Evolutionary conservation across 2,329 filamentous ascomycete genomes (phyloP), one percentile per base, ranked within the genome.

Genomic region (Xylaria sp.): DNA sequence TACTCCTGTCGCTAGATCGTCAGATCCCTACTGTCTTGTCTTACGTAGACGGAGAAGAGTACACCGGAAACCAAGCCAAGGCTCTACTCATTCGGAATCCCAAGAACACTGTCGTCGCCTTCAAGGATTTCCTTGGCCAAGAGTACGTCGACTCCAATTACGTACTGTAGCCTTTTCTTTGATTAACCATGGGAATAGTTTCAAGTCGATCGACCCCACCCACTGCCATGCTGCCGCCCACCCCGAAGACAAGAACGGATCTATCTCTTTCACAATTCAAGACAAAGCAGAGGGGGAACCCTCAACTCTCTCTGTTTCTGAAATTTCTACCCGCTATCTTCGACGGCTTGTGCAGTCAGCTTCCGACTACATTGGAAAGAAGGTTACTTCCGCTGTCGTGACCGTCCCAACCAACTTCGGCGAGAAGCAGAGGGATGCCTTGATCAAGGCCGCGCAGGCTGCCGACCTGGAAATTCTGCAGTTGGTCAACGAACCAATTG

Each of bases 11-110:
- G 56, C 68, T 74, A 95, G 96, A 99, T 84, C 94, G 96, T 82
- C 95, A 98, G 82, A 99, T 99, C 74, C 96, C 96, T 74, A 93
- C 94, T 52, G 90, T 97, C 76, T 86, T 99, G 76, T 98, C 96
- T 46, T 99, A 99, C 81, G 91, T 97, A 78, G 91, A 94, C 65
- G 96, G 94, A 74, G 96, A 99, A 80, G 95, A 99, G 84, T 98
- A 97, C 83, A 94, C 97, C 79, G 96, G 96, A 78, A 91, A 92
- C 74, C 95, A 99, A 84, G 96, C 95, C 78, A 99, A 98, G 88
- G 87, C 88, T 73, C 95, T 98, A 84, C 89, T 98, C 68, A 88
- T 98, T 75, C 92, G 96, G 79, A 98, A 99, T 83, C 88, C 94
- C 73, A 89, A 89, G 81, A 98, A 98, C 87, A 98, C 96, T 25